Evolutionary conservation across 2,329 filamentous ascomycete genomes (phyloP).

Genomic region (Acrocalymma vagum): DNA sequence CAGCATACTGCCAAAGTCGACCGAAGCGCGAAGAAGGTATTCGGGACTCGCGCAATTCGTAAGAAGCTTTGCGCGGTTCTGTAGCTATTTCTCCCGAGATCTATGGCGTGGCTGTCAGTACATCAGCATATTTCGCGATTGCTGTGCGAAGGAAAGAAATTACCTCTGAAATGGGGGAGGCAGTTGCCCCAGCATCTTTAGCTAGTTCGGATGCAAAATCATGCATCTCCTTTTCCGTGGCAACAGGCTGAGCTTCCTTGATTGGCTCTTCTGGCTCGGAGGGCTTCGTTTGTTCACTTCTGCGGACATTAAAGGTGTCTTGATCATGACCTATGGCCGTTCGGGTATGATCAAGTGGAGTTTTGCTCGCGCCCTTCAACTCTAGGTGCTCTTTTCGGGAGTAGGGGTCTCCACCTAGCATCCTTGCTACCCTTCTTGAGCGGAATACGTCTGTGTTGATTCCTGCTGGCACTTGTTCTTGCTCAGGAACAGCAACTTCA

Average conservation of each 20-base stretch:
- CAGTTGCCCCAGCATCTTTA: conserved; percentile 48
- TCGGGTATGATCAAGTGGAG: conserved; percentile 48
- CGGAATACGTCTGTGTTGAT: conserved; percentile 70
- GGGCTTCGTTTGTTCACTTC: conserved; percentile 20
- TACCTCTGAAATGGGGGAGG: conserved; percentile 39
- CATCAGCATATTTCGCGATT: conserved; percentile 47
- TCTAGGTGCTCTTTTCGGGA: conserved; percentile 43
- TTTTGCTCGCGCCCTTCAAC: conserved; percentile 39
- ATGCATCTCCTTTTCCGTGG: conserved; percentile 49
- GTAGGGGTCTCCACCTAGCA: conserved; percentile 59
- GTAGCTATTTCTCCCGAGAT: conserved; percentile 33
- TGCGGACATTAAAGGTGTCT: conserved; percentile 42
- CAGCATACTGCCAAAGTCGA: conserved; percentile 92
- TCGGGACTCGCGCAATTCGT: conserved; percentile 84
- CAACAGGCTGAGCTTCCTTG: conserved; percentile 14
- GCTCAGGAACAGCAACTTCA: conserved; percentile 32
- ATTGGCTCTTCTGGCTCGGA: conserved; percentile 13
- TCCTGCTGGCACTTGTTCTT: conserved; percentile 63
- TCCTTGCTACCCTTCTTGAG: conserved; percentile 64
- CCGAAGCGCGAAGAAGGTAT: conserved; percentile 89
- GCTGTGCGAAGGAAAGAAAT: conserved; percentile 2
- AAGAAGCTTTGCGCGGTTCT: conserved; percentile 52
- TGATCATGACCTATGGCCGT: conserved; percentile 48
- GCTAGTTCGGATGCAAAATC: conserved; percentile 58
- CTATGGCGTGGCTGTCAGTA: conserved; percentile 55